Conservation (phyloP, 2,329 filamentous ascomycete species). For the Aurifilum marmelostoma region DNA sequence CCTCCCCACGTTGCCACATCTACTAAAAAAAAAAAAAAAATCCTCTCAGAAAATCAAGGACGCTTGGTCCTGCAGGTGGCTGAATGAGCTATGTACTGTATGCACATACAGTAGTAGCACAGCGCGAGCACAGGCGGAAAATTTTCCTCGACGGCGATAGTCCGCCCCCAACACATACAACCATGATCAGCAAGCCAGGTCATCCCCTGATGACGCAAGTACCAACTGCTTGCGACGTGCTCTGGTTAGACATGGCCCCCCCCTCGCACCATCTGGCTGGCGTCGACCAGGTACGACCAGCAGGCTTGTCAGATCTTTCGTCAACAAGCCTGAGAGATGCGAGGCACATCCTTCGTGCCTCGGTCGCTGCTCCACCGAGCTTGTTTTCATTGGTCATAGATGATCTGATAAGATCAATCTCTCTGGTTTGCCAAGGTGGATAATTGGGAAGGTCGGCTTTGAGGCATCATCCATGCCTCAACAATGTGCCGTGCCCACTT, state of each 20-base stretch:
- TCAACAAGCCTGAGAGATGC: conserved; percentile 2
- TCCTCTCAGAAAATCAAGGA: not conserved
- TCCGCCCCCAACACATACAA: not conserved
- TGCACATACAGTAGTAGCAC: not conserved
- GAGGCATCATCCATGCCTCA: conserved; percentile 21
- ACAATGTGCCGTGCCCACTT: conserved; percentile 3
- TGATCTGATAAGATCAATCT: conserved; percentile 35
- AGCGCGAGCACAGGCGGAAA: not conserved
- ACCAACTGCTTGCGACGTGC: not conserved
- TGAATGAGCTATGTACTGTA: not conserved
- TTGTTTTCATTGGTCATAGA: conserved; percentile 31
- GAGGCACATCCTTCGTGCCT: conserved; percentile 19
- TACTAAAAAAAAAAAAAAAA: not conserved
- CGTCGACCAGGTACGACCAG: conserved; percentile 16
- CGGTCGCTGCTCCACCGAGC: conserved; percentile 5
- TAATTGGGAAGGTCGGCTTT: conserved; percentile 14
- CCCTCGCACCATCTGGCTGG: conserved; percentile 11
- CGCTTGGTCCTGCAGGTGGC: not conserved
- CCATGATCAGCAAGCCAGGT: not conserved
- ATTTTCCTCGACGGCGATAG: not conserved
- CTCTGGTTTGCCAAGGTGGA: conserved; percentile 13
- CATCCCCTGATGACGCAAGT: conserved; percentile 21
- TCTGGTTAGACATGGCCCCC: not conserved
- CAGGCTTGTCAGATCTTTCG: conserved; percentile 27
- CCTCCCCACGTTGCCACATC: not conserved